Percentiles rank a stretch among this genome's conserved stretches.
phyloP scores from a whole-genome alignment of 2,329 filamentous ascomycete genomes.

The Aspergillus sp. region DNA sequence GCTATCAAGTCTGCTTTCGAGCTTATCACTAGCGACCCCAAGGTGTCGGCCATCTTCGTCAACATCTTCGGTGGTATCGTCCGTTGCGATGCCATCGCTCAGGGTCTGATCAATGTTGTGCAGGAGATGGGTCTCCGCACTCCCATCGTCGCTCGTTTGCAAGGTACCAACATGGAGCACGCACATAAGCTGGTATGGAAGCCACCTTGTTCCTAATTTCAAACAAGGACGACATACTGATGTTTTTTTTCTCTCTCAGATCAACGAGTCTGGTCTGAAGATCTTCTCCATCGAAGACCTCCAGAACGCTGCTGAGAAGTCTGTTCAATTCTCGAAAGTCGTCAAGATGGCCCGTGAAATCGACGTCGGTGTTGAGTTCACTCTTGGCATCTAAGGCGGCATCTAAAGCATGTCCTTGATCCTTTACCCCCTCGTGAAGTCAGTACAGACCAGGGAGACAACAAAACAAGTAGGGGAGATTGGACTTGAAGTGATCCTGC shows the following conservation, averaged over 20 bases:
- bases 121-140: slow-evolving; percentile 93
- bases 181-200: slow-evolving; percentile 71
- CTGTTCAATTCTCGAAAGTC: slow-evolving; percentile 97
- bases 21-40: slow-evolving; percentile 96
- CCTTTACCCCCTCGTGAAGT: background rate
- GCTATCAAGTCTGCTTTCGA: slow-evolving; percentile 98
- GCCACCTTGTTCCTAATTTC: background rate
- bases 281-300: slow-evolving; percentile 99
- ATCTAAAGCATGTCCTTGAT: background rate
- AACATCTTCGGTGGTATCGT: slow-evolving; percentile 99
- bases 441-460: background rate
- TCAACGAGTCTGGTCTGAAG: slow-evolving; percentile 98
- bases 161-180: slow-evolving; percentile 97
- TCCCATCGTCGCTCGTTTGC: slow-evolving; percentile 93
- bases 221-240: slow-evolving; percentile 1
- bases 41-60: slow-evolving; percentile 98
- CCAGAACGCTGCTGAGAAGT: slow-evolving; percentile 95
- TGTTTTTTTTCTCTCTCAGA: slow-evolving; percentile 42
- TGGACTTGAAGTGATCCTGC: background rate
- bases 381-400: slow-evolving; percentile 75
- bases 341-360: slow-evolving; percentile 98
- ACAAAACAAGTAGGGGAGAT: background rate
- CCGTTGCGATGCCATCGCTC: slow-evolving; percentile 93
- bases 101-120: slow-evolving; percentile 92
- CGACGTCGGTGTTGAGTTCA: slow-evolving; percentile 95